Percentiles rank a stretch among this genome's conserved stretches.
phyloP scores from a whole-genome alignment of 768 basidiomycete genomes.

The Heimioporus sp. region DNA sequence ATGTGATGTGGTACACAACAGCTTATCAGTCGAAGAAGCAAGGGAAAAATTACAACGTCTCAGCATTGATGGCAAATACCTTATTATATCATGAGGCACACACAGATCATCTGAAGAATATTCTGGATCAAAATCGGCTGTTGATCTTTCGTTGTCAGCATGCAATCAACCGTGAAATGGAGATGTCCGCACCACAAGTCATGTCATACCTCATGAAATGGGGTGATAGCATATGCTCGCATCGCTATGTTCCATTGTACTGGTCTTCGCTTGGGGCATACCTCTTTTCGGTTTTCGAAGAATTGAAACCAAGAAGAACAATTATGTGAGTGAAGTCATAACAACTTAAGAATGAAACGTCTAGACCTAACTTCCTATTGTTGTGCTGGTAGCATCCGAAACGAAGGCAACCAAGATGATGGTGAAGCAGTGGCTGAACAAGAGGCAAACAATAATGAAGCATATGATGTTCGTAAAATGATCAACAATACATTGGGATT shows the following conservation, averaged over 20 bases:
- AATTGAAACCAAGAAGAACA: too few species aligned
- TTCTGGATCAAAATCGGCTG: not conserved
- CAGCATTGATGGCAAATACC: not conserved
- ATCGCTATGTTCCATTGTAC: not conserved
- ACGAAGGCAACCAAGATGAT: too few species aligned
- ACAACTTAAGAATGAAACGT: too few species aligned
- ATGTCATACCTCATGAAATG: not conserved
- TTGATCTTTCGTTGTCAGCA: not conserved
- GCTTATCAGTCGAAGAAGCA: too few species aligned
- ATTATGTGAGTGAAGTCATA: too few species aligned
- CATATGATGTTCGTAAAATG: too few species aligned
- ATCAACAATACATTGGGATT: too few species aligned
- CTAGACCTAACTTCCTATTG: too few species aligned
- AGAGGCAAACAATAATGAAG: too few species aligned
- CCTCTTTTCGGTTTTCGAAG: not conserved
- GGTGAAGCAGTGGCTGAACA: too few species aligned
- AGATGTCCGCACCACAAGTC: not conserved
- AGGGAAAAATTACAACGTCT: too few species aligned
- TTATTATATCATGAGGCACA: not conserved
- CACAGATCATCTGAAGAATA: not conserved
- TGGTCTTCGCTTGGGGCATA: not conserved
- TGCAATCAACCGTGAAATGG: not conserved
- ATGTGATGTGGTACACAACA: not conserved
- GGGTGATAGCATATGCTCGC: not conserved
- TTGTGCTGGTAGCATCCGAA: too few species aligned